These are phyloP conservation scores for Cladosporium sp. DNA, from an alignment of 2,329 filamentous ascomycete genomes.

Conservation along the genomic window DNA sequence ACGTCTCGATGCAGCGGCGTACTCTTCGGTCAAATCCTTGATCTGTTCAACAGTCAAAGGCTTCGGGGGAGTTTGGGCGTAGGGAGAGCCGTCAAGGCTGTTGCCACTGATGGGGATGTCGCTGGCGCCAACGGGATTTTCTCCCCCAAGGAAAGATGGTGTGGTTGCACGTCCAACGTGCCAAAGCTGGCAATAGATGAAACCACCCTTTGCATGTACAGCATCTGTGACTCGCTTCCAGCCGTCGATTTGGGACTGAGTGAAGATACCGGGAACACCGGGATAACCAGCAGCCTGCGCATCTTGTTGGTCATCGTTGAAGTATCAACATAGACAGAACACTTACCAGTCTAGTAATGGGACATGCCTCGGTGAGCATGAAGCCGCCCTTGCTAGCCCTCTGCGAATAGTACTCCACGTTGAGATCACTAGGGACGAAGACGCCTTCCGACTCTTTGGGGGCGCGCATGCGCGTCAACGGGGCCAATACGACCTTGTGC, in stretches of 20 bases:
- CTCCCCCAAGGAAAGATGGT: slow-evolving; percentile 20
- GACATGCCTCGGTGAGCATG: slow-evolving; percentile 52
- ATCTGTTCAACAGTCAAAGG: slow-evolving; percentile 36
- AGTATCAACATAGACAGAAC: slow-evolving; percentile 13
- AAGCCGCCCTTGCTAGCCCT: slow-evolving; percentile 46
- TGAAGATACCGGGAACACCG: slow-evolving; percentile 55
- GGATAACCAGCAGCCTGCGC: slow-evolving; percentile 39
- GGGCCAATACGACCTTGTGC: slow-evolving; percentile 36
- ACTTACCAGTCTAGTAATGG: slow-evolving; percentile 37
- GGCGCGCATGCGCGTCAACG: slow-evolving; percentile 38
- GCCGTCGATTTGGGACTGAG: slow-evolving; percentile 48
- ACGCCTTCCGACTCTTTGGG: slow-evolving; percentile 33
- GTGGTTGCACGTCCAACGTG: slow-evolving; percentile 48
- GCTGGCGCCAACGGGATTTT: slow-evolving; percentile 25
- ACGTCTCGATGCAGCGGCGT: slow-evolving; percentile 37
- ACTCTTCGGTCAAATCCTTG: slow-evolving; percentile 29
- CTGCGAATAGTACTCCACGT: slow-evolving; percentile 52
- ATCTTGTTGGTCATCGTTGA: slow-evolving; percentile 46
- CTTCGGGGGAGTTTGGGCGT: slow-evolving; percentile 31
- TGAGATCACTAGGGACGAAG: slow-evolving; percentile 40
- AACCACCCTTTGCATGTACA: slow-evolving; percentile 59
- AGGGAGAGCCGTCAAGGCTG: slow-evolving; percentile 26
- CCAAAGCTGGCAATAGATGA: slow-evolving; percentile 60
- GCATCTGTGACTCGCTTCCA: slow-evolving; percentile 59
- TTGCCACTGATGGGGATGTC: slow-evolving; percentile 29